Percentiles rank a stretch among this genome's conserved stretches.
phyloP scores from a whole-genome alignment of 345 rosid genomes.

The Ceriops tagal region DNA sequence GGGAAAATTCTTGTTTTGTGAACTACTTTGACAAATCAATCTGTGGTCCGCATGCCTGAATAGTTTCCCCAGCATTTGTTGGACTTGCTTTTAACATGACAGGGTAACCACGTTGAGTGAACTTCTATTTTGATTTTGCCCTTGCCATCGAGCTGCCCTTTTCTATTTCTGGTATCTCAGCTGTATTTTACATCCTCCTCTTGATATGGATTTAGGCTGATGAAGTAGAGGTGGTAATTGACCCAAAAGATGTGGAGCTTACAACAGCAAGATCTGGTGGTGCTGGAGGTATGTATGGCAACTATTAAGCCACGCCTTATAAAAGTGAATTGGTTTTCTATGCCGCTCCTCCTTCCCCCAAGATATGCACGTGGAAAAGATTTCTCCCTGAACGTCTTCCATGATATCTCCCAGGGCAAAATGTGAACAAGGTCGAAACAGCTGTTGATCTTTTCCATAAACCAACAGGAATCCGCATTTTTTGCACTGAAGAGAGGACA shows the following conservation, averaged over 20 bases:
- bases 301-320: neutral
- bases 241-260: constrained; percentile 91
- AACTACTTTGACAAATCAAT: neutral
- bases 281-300: constrained; percentile 72
- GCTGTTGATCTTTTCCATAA: constrained; percentile 92
- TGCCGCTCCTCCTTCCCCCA: neutral
- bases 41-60: neutral
- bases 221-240: constrained; percentile 95
- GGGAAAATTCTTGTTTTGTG: constrained; percentile 1
- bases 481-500: constrained; percentile 95
- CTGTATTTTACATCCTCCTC: neutral
- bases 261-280: constrained; percentile 97
- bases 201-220: constrained; percentile 55
- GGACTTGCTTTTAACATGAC: constrained; percentile 2
- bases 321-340: constrained; percentile 2
- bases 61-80: neutral
- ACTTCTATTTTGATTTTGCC: neutral
- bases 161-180: neutral
- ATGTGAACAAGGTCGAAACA: constrained; percentile 97
- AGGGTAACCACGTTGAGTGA: neutral
- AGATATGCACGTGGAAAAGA: neutral
- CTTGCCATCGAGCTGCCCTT: neutral
- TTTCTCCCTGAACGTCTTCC: constrained; percentile 8
- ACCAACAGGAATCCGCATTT: constrained; percentile 92
- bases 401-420: constrained; percentile 64